Evolutionary conservation across 257 asterid species (phyloP).

Genomic region (Solanum sitiens): DNA sequence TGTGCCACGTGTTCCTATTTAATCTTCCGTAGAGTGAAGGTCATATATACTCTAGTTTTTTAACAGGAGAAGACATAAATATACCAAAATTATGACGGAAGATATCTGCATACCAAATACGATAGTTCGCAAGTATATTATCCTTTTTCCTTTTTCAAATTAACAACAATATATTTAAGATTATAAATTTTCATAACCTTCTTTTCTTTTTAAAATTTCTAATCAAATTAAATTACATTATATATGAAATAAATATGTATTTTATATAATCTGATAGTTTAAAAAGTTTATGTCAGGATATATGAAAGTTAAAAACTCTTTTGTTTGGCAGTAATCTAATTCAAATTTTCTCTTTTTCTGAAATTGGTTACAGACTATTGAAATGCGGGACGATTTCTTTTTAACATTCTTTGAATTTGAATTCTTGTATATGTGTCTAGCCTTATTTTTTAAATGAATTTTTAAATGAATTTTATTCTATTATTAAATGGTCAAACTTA

Average conservation of each 20-base stretch:
- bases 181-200: neutral
- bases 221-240: neutral
- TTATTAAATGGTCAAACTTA: too few species aligned
- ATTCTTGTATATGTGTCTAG: neutral
- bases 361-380: neutral
- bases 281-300: neutral
- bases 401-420: neutral
- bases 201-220: accelerated
- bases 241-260: neutral
- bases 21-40: too few species aligned
- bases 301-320: neutral
- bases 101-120: too few species aligned
- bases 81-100: accelerated
- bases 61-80: too few species aligned
- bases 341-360: neutral
- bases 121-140: accelerated
- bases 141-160: neutral
- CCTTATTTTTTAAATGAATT: too few species aligned
- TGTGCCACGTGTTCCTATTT: too few species aligned
- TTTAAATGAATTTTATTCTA: too few species aligned
- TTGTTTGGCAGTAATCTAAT: neutral
- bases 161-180: neutral
- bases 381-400: neutral
- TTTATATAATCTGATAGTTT: neutral
- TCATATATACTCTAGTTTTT: too few species aligned